Evolutionary conservation across 768 basidiomycete genomes (phyloP).

Genomic region (Sporobolomyces roseus): DNA sequence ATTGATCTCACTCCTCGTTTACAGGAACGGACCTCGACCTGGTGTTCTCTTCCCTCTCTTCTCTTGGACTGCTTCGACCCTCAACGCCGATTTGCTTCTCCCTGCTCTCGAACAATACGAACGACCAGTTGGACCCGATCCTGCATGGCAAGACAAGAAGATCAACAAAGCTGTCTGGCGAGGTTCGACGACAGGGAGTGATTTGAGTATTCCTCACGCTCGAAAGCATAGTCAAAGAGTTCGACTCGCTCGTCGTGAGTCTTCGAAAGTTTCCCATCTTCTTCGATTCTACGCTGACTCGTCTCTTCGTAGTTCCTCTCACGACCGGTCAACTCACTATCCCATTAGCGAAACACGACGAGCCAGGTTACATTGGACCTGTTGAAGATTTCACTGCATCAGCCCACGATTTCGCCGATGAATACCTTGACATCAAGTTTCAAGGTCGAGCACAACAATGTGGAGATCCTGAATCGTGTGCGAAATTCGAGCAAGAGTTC

Average conservation of each 20-base stretch:
- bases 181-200: constrained; percentile 50
- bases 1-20: neutral
- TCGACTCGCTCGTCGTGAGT: constrained; percentile 34
- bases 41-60: constrained; percentile 43
- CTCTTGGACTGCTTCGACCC: constrained; percentile 38
- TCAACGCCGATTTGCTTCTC: constrained; percentile 45
- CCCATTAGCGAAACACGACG: constrained; percentile 17
- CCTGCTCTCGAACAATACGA: constrained; percentile 46
- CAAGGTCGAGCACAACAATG: constrained; percentile 28
- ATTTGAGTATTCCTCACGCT: constrained; percentile 27
- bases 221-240: constrained; percentile 44
- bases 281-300: no score
- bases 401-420: constrained; percentile 11
- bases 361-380: neutral
- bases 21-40: constrained; percentile 42
- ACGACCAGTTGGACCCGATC: constrained; percentile 38
- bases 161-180: constrained; percentile 52
- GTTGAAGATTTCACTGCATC: constrained; percentile 7
- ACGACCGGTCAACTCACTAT: constrained; percentile 15
- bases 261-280: no score
- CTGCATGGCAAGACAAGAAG: constrained; percentile 50
- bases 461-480: constrained; percentile 19
- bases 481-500: constrained; percentile 26
- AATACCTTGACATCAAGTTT: constrained; percentile 36
- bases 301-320: neutral